A percentile compares a stretch with the other conserved stretches of the same genome.
These are phyloP conservation scores for Eremothecium cymbalariae DNA, from an alignment of 1,139 yeast species.

Conservation along the genomic window DNA sequence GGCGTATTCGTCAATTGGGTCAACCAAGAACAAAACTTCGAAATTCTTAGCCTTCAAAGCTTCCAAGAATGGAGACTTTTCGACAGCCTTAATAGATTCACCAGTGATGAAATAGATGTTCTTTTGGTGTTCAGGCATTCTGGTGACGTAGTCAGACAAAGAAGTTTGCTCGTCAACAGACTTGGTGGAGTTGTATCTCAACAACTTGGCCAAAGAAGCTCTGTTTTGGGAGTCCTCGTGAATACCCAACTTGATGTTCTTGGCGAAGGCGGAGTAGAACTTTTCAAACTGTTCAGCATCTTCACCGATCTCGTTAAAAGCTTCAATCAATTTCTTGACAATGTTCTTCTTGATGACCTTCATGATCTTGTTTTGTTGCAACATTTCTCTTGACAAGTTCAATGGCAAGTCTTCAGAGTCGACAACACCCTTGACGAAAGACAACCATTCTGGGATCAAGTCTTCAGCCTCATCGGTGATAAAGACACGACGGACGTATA, in stretches of 20 bases:
- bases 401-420: conserved; percentile 99
- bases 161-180: conserved; percentile 91
- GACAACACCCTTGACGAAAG: conserved; percentile 97
- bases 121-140: conserved; percentile 99
- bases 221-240: conserved; percentile 99
- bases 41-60: conserved; percentile 98
- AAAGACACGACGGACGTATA: conserved; percentile 99
- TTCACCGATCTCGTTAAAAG: conserved; percentile 98
- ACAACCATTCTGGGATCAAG: conserved; percentile 97
- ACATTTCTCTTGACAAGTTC: conserved; percentile 99
- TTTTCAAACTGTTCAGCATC: conserved; percentile 97
- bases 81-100: conserved; percentile 96
- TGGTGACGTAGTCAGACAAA: conserved; percentile 91
- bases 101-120: conserved; percentile 99
- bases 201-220: conserved; percentile 85
- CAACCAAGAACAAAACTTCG: conserved; percentile 95
- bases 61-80: conserved; percentile 98
- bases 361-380: conserved; percentile 99
- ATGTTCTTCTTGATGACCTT: conserved; percentile 99
- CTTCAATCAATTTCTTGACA: conserved; percentile 96
- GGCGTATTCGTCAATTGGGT: conserved; percentile 99
- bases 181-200: conserved; percentile 96
- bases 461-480: conserved; percentile 99
- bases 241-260: conserved; percentile 97
- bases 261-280: conserved; percentile 96